Evolutionary conservation across 2,329 filamentous ascomycete species (phyloP).

Genomic region (Cercospora berteroae): DNA sequence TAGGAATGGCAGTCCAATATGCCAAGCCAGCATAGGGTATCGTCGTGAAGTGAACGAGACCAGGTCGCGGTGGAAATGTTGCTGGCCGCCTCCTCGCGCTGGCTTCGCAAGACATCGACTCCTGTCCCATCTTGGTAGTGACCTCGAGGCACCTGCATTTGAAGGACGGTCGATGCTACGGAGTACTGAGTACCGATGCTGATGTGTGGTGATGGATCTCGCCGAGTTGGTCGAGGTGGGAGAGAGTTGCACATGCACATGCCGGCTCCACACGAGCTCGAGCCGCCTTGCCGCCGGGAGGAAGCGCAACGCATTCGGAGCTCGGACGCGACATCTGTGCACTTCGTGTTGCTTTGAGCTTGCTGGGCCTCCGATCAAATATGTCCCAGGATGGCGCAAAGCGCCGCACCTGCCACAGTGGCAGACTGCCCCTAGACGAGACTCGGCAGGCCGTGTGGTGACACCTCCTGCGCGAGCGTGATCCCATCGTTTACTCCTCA

Average conservation of each 20-base stretch:
- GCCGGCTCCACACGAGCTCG: neutral
- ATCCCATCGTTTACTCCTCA: slow-evolving; percentile 5
- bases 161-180: neutral
- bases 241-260: neutral
- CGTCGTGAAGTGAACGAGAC: neutral
- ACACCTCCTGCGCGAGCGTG: slow-evolving; percentile 4
- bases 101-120: neutral
- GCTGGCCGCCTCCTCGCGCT: neutral
- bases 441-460: slow-evolving; percentile 11
- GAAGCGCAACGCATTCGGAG: neutral
- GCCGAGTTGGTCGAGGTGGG: neutral
- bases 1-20: neutral
- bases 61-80: neutral
- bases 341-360: neutral
- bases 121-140: neutral
- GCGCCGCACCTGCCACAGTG: slow-evolving; percentile 8
- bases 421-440: slow-evolving; percentile 3
- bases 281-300: neutral
- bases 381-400: slow-evolving; percentile 14
- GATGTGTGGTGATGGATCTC: neutral
- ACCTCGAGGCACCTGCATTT: neutral
- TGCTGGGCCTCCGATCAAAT: neutral
- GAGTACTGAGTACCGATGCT: neutral
- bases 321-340: slow-evolving; percentile 1
- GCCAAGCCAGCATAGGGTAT: neutral